Evolutionary conservation across 2,329 filamentous ascomycete genomes (phyloP).

Genomic region (Coleophoma cylindrospora): DNA sequence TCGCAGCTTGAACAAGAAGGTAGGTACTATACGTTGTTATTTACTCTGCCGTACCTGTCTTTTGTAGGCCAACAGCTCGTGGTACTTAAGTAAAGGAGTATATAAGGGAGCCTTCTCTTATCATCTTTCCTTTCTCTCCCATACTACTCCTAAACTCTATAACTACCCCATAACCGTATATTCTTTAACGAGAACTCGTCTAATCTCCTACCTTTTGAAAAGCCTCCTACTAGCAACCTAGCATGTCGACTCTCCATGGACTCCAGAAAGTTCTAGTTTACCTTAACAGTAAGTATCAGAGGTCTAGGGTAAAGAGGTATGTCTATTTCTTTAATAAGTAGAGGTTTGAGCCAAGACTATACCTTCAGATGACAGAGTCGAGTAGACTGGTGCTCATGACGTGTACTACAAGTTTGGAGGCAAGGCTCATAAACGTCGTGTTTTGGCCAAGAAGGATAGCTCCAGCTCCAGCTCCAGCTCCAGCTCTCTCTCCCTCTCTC

Average conservation of each 20-base stretch:
- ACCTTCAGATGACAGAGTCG: conserved; percentile 41
- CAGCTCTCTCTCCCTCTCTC: no score
- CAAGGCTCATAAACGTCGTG: conserved; percentile 38
- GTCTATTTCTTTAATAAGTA: conserved; percentile 57
- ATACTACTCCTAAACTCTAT: no score
- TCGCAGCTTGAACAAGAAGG: no score
- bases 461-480: conserved; percentile 1
- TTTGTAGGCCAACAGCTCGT: no score
- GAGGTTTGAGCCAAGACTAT: conserved; percentile 60
- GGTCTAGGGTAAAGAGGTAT: conserved; percentile 58
- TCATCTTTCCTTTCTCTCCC: no score
- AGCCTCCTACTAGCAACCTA: background rate
- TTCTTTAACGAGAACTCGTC: no score
- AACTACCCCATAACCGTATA: no score
- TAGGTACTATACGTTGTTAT: no score
- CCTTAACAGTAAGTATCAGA: conserved; percentile 54
- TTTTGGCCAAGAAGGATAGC: conserved; percentile 41
- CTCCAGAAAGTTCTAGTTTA: conserved; percentile 41
- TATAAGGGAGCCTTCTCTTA: no score
- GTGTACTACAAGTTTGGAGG: conserved; percentile 42
- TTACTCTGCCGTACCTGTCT: no score
- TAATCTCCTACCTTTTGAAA: no score
- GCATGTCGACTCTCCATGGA: conserved; percentile 23
- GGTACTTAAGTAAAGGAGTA: no score
- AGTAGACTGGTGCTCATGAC: conserved; percentile 31